phyloP scores from a whole-genome alignment of 2,329 filamentous ascomycete genomes.

The Paecilomyces sp. region DNA sequence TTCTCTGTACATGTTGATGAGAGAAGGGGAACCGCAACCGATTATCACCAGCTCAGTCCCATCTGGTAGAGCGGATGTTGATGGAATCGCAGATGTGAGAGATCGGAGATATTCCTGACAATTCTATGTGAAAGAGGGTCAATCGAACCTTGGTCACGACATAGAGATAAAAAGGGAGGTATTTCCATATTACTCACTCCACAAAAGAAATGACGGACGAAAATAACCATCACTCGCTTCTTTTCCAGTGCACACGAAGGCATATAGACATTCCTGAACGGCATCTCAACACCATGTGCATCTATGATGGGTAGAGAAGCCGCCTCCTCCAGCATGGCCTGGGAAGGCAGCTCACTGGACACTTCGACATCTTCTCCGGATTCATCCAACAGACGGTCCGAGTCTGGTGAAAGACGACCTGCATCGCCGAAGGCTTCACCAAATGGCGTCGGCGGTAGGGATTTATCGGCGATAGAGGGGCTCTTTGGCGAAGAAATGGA shows the following conservation, averaged over 20 bases:
- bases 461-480: slow-evolving; percentile 3
- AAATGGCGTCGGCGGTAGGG: slow-evolving; percentile 3
- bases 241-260: slow-evolving; percentile 18
- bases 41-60: slow-evolving; percentile 61
- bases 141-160: too few relatives aligned
- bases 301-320: slow-evolving; percentile 46
- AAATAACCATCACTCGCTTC: slow-evolving; percentile 60
- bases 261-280: slow-evolving; percentile 57
- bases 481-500: not conserved
- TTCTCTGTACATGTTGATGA: slow-evolving; percentile 61
- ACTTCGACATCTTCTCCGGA: not conserved
- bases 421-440: not conserved
- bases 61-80: slow-evolving; percentile 38
- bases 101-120: slow-evolving; percentile 68
- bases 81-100: slow-evolving; percentile 52
- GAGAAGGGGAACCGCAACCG: slow-evolving; percentile 61
- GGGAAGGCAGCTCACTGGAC: slow-evolving; percentile 1
- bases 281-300: slow-evolving; percentile 50
- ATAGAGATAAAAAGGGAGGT: not conserved
- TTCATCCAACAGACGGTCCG: not conserved
- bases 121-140: slow-evolving; percentile 42
- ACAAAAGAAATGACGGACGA: slow-evolving; percentile 75
- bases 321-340: slow-evolving; percentile 6
- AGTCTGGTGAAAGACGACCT: not conserved
- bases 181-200: slow-evolving; percentile 49